These are phyloP conservation scores for Dendrobium catenatum DNA, from an alignment of 106 monocot genomes.

Conservation along the genomic window DNA sequence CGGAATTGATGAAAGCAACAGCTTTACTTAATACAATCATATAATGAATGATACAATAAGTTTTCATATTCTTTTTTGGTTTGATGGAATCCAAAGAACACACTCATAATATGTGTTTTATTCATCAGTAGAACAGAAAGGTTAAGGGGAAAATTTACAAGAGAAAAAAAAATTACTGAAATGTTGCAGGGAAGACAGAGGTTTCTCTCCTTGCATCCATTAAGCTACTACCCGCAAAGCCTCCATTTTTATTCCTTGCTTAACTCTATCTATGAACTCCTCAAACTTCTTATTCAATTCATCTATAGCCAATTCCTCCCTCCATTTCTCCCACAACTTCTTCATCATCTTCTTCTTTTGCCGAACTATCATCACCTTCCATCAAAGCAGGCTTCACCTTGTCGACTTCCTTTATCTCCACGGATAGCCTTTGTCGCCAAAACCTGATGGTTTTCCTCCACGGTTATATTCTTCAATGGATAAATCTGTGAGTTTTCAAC, in stretches of 20 bases:
- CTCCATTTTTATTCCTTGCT: constrained; percentile 27
- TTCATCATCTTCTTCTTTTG: background rate
- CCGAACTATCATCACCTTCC: background rate
- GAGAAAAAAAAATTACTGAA: background rate
- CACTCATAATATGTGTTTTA: background rate
- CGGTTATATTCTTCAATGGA: background rate
- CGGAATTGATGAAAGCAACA: no score
- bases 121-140: background rate
- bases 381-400: background rate
- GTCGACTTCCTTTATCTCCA: background rate
- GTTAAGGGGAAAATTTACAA: background rate
- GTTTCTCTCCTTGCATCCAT: background rate
- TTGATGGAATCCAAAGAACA: no score
- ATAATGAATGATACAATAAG: no score
- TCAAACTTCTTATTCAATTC: constrained; percentile 46
- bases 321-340: constrained; percentile 12
- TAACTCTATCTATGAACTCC: constrained; percentile 43
- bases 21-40: no score
- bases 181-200: background rate
- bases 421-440: background rate
- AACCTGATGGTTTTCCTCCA: background rate
- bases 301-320: constrained; percentile 19
- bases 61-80: no score
- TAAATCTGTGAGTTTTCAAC: constrained; percentile 8
- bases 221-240: constrained; percentile 1